A percentile compares a stretch with the other conserved stretches of the same genome.
These are phyloP conservation scores for Astrocystis sublimbata DNA, from an alignment of 495 filamentous ascomycete species.

Conservation along the genomic window DNA sequence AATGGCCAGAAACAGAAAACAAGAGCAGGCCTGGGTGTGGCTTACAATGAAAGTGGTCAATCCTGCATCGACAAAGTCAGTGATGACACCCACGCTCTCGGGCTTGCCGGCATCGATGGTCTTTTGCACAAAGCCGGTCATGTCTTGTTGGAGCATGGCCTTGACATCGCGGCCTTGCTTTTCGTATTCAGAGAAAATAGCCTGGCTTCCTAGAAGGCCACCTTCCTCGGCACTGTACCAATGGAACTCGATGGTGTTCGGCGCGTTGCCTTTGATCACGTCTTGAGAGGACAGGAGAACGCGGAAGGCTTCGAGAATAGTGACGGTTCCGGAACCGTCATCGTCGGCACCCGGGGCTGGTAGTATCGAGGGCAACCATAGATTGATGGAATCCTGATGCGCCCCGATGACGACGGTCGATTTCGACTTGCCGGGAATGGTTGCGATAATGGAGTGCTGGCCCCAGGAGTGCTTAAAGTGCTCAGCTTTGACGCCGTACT, in stretches of 20 bases:
- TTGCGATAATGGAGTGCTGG: conserved; percentile 89
- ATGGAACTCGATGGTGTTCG: conserved; percentile 96
- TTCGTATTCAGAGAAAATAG: conserved; percentile 85
- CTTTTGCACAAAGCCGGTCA: conserved; percentile 88
- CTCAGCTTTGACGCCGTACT: conserved; percentile 66
- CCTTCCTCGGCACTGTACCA: conserved; percentile 98
- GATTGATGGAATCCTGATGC: conserved; percentile 78
- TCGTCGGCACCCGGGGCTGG: conserved; percentile 64
- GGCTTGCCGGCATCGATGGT: conserved; percentile 80
- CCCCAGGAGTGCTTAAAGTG: conserved; percentile 84
- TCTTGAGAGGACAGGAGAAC: conserved; percentile 54
- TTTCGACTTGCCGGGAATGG: conserved; percentile 82
- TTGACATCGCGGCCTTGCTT: conserved; percentile 74
- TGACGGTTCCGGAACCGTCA: conserved; percentile 61
- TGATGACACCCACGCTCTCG: conserved; percentile 90
- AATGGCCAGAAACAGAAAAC: not conserved
- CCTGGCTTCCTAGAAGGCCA: conserved; percentile 86
- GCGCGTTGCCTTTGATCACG: conserved; percentile 54
- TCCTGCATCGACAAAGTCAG: conserved; percentile 80
- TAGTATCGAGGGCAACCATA: conserved; percentile 82
- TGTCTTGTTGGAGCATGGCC: conserved; percentile 99
- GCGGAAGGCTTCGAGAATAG: conserved; percentile 62
- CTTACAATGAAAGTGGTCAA: conserved; percentile 79
- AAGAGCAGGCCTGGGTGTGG: not conserved
- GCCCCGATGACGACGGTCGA: conserved; percentile 73